A percentile compares a stretch with the other conserved stretches of the same genome.
phyloP scores from a whole-genome alignment of 257 asterid species.

The Fraxinus anomala region DNA sequence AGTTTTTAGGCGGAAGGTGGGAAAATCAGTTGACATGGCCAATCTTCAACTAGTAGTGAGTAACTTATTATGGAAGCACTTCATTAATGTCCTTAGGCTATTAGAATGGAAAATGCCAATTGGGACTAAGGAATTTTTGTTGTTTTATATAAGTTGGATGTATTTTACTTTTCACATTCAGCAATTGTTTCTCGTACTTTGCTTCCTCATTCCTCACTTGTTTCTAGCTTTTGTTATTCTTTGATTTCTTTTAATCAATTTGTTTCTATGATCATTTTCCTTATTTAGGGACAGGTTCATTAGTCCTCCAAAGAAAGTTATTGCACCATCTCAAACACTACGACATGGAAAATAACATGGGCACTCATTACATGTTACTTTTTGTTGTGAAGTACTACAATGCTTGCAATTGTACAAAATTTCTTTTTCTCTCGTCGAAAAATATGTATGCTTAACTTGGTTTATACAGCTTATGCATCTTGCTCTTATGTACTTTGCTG shows the following conservation, averaged over 20 bases:
- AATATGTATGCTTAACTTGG: too few relatives aligned
- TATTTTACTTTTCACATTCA: neutral
- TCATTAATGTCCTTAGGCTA: too few relatives aligned
- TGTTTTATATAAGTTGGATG: neutral
- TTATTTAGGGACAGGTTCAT: neutral
- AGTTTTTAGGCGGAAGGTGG: slow-evolving; percentile 1
- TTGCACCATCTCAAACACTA: neutral
- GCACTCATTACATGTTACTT: neutral
- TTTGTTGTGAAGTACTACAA: too few relatives aligned
- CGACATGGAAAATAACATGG: neutral
- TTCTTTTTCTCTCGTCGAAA: too few relatives aligned
- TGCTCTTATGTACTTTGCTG: too few relatives aligned
- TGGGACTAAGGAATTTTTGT: neutral
- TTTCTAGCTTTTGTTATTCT: neutral
- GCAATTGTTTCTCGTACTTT: neutral
- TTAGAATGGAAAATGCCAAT: too few relatives aligned
- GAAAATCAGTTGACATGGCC: too few relatives aligned
- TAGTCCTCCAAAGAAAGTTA: neutral
- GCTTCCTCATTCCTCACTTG: neutral
- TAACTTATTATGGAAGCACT: too few relatives aligned
- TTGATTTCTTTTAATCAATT: neutral
- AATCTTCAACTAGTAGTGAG: too few relatives aligned
- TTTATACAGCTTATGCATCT: too few relatives aligned
- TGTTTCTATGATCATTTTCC: neutral
- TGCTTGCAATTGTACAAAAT: too few relatives aligned